These are phyloP conservation scores for Achlya hypogyna DNA, from an alignment of 352 stramenopile species.

Conservation along the genomic window DNA sequence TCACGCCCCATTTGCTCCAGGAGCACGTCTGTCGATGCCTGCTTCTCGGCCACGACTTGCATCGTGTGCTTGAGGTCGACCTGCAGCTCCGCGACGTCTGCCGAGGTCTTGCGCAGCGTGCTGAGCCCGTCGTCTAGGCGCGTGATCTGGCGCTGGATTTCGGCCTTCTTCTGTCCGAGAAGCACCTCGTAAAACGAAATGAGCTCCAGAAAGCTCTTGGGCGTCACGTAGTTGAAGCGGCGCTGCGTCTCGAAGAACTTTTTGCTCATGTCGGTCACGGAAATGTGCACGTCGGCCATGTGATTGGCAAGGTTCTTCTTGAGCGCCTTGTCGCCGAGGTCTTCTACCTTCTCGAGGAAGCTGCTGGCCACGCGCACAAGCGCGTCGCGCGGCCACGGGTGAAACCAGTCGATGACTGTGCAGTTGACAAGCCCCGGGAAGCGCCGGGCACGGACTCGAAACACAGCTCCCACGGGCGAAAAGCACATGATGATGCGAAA, in stretches of 20 bases:
- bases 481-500: slow-evolving; percentile 97
- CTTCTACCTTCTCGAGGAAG: slow-evolving; percentile 94
- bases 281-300: slow-evolving; percentile 97
- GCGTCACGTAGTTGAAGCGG: slow-evolving; percentile 98
- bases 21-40: slow-evolving; percentile 89
- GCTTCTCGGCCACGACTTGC: slow-evolving; percentile 94
- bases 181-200: slow-evolving; percentile 98
- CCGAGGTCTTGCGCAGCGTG: slow-evolving; percentile 92
- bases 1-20: slow-evolving; percentile 92
- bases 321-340: slow-evolving; percentile 69
- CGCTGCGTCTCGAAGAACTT: slow-evolving; percentile 93
- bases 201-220: slow-evolving; percentile 97
- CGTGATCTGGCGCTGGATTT: slow-evolving; percentile 94
- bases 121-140: slow-evolving; percentile 94
- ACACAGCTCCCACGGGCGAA: slow-evolving; percentile 93
- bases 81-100: slow-evolving; percentile 94
- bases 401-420: slow-evolving; percentile 97
- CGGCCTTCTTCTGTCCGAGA: slow-evolving; percentile 89
- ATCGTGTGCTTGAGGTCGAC: slow-evolving; percentile 93
- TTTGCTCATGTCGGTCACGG: slow-evolving; percentile 92
- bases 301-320: slow-evolving; percentile 91
- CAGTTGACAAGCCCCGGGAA: slow-evolving; percentile 97
- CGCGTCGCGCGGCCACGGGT: slow-evolving; percentile 94
- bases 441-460: slow-evolving; percentile 90
- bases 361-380: slow-evolving; percentile 93